Base-by-base conservation (phyloP, 2,329 filamentous ascomycete genomes). In the Harringtonia aguacate region DNA sequence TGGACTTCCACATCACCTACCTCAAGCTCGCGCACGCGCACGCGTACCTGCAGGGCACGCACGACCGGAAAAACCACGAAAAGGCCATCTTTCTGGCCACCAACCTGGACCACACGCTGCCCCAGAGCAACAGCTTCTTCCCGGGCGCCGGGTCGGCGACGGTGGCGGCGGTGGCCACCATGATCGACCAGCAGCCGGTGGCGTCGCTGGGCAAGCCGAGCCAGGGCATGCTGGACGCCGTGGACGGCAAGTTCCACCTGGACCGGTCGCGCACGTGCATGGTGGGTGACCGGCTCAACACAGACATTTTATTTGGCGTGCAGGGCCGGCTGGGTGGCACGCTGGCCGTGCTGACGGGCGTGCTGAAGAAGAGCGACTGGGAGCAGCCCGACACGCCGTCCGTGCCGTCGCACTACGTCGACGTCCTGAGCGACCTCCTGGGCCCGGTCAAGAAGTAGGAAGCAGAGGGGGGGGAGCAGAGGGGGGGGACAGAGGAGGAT, bases 221-320 rank as follows among this genome's bases (percentile, higher is more conserved):
- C 60, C 88, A 95, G 68, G 90, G 90, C 4, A 98, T 98, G 92
- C 95, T 98, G 90, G 90, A 97, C 61, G 88, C 92, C 4, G 84
- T 98, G 46, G 90, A 97, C 69, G 90, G 90, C 46, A 95, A 94
- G 64, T 95, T 97, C 62, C 74, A 84, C 53, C 83, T 98, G 43
- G 81, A 97, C 61, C 77, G 89, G 31, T 77, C 73, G 48, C 79
- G 79, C 53, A 86, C 92, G 1, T 97, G 92, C 65, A 98, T 98
- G 92, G 77, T 98, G 36, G 92, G 92, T 8, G 92, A 98, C 62
- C 75, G 92, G 27, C 69, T 95, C 50, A 86, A 97, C 61, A 98
- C 92, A 0, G 92, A 98, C 64, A 97, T 98, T 60, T 81, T 85
- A 60, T 98, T 98, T 60, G 92, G 92, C 4, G 75, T 95, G 50